These are phyloP conservation scores for Osmanthus fragrans DNA, from an alignment of 257 asterid genomes.

Conservation along the genomic window DNA sequence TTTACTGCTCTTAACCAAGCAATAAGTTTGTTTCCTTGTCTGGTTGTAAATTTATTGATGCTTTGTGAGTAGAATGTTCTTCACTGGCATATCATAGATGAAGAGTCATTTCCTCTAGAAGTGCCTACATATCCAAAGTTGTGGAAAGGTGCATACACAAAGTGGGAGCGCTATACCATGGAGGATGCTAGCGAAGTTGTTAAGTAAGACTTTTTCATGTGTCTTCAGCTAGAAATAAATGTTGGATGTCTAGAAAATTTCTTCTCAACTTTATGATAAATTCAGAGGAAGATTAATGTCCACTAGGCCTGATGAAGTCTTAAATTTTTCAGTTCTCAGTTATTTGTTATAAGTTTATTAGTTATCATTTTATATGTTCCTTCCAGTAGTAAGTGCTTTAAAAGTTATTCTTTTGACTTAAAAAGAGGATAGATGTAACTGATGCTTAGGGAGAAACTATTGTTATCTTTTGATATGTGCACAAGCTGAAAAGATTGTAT, in stretches of 20 bases:
- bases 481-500: neutral
- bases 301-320: neutral
- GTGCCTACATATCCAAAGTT: conserved; percentile 81
- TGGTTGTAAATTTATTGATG: conserved; percentile 26
- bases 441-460: neutral
- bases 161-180: conserved; percentile 84
- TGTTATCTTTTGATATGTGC: neutral
- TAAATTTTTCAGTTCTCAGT: neutral
- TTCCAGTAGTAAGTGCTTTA: neutral
- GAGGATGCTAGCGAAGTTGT: conserved; percentile 89
- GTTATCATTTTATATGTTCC: neutral
- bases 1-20: conserved; percentile 22
- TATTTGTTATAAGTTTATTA: neutral
- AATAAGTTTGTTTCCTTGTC: conserved; percentile 8
- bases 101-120: conserved; percentile 95
- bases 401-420: neutral
- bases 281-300: neutral
- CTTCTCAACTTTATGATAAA: neutral
- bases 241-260: neutral
- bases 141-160: conserved; percentile 91
- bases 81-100: conserved; percentile 97
- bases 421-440: neutral
- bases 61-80: conserved; percentile 80
- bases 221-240: neutral
- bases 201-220: conserved; percentile 43